Base-by-base conservation (phyloP, 768 basidiomycete species). In the Lactifluus rugatus region DNA sequence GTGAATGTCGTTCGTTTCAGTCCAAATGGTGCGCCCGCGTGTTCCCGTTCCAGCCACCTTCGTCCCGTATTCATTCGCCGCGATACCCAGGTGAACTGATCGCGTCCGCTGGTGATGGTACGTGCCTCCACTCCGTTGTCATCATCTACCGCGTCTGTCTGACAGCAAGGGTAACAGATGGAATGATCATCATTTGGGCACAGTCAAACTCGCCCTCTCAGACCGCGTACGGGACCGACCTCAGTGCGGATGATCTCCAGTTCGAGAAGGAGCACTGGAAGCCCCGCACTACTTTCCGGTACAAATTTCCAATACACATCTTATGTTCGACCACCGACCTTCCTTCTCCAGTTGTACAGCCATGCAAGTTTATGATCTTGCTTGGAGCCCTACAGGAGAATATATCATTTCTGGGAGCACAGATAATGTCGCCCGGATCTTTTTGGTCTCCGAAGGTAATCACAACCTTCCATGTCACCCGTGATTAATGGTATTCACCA, bases 31-130 rank as follows among this genome's bases (percentile, higher is more conserved):
- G 67, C 61, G 79, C 67, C 21, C 48, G 17, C 45, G 39, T 48
- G 31, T 56, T 39, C 44, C 49, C 45, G 10, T 42, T 59, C 39
- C 34, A 49, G 25, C 48, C 47, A 47, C 48, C 21, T 42, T 58
- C 32, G 26, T 42, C 23, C 25, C 26, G 34, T 50, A 50, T 59
- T 59, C 31, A 59, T 42, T 21, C 16, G 32, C 34, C 14, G 17
- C 46, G 14, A 21, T 47, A 19, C 34, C 48, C 63, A 93, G 93
- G 92, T 47, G 93, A 95, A 67, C 74, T 85, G 32, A 84, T 99
- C 67, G 96, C 96, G 50, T 96, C 94, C 14, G 95, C 96, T 48
- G 96, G 96, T 52, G 96, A 99, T 76, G 94, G 94, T 94, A 69
- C 66, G 85, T 71, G 2, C 16, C 13, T 19, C 14, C 34, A 61